Conservation (phyloP, 73 alveolate genomes). For the Paramecium pentaurelia region DNA sequence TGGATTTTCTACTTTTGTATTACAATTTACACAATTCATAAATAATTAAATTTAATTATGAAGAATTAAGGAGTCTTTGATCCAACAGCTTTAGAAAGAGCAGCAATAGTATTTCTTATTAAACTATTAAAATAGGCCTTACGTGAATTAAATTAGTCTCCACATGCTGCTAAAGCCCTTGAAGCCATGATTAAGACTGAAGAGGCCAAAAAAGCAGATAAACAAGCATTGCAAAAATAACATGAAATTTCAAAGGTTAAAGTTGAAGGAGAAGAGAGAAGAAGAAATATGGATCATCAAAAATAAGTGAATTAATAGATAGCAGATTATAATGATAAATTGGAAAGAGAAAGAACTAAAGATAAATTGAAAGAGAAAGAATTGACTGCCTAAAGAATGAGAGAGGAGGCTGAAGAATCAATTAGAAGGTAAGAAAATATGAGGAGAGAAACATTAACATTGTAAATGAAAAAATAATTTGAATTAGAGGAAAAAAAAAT, state of each 20-base stretch:
- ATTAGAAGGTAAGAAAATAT: constrained; percentile 24
- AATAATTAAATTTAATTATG: constrained; percentile 4
- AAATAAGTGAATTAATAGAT: constrained; percentile 67
- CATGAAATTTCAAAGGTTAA: constrained; percentile 20
- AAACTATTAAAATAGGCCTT: not conserved
- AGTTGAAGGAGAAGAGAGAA: constrained; percentile 70
- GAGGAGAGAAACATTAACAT: not conserved
- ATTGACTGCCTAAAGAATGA: constrained; percentile 63
- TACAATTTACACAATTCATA: not conserved
- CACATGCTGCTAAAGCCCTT: constrained; percentile 29
- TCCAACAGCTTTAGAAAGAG: constrained; percentile 25
- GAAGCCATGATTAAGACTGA: constrained; percentile 34
- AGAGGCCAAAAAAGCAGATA: constrained; percentile 25
- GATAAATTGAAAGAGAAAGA: constrained; percentile 72
- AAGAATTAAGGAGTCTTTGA: constrained; percentile 23
- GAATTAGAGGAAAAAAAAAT: constrained; percentile 50
- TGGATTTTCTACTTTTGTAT: not conserved
- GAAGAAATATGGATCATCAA: constrained; percentile 69
- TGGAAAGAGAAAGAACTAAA: constrained; percentile 73
- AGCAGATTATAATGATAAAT: constrained; percentile 77
- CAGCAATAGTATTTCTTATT: not conserved
- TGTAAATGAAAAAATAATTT: constrained; percentile 26
- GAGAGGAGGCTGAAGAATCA: constrained; percentile 60
- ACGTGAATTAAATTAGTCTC: not conserved
- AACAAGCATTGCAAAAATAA: not conserved